These are phyloP conservation scores for Penstemon eatonii DNA, from an alignment of 257 asterid genomes.

Conservation along the genomic window DNA sequence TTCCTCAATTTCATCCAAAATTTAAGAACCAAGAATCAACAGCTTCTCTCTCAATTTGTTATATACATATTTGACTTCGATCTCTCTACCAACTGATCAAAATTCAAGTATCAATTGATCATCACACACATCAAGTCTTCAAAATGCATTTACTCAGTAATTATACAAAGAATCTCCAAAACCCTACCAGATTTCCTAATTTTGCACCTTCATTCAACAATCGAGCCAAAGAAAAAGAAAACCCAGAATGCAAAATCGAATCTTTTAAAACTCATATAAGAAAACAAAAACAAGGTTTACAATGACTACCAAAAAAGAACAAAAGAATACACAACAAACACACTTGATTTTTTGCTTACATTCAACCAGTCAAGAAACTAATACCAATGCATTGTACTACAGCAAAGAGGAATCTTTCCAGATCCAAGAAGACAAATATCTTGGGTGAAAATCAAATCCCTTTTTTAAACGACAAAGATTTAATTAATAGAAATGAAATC, in stretches of 20 bases:
- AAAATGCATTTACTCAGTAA: constrained; percentile 26
- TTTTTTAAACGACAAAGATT: constrained; percentile 11
- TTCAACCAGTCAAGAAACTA: not conserved
- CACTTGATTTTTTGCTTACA: no score
- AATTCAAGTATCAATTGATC: constrained; percentile 12
- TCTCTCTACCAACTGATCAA: constrained; percentile 21
- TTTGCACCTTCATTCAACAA: constrained; percentile 8
- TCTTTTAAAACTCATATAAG: constrained; percentile 18
- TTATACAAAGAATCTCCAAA: constrained; percentile 18
- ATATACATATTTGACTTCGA: no score
- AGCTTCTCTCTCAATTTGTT: not conserved
- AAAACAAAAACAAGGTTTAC: not conserved
- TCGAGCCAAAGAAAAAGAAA: constrained; percentile 10
- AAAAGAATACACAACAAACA: not conserved
- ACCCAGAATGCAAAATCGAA: constrained; percentile 41
- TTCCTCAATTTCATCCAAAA: not conserved
- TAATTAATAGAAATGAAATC: not conserved
- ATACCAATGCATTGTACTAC: not conserved
- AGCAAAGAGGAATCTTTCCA: constrained; percentile 23
- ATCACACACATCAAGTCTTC: constrained; percentile 23
- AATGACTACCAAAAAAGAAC: no score
- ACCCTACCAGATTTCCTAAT: constrained; percentile 18
- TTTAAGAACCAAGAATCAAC: not conserved
- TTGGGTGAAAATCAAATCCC: constrained; percentile 16
- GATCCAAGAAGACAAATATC: constrained; percentile 41